Conservation (phyloP, 1,284 basidiomycete genomes). For the Neolentinus lepideus region DNA sequence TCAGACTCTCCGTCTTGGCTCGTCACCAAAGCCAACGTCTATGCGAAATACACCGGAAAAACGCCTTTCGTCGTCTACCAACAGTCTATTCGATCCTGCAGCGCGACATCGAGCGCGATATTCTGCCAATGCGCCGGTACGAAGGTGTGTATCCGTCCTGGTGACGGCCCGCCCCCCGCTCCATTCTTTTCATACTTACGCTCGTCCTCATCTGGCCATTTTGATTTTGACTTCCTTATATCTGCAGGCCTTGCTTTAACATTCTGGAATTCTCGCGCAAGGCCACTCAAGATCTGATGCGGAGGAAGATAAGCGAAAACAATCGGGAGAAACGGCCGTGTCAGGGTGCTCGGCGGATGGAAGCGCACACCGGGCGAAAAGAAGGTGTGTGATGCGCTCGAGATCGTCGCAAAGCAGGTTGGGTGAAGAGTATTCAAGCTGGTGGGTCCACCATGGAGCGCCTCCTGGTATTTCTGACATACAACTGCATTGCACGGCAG, state of each 20-base stretch:
- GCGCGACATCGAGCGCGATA: slow-evolving; percentile 44
- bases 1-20: slow-evolving; percentile 43
- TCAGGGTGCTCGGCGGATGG: neutral
- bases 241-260: neutral
- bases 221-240: neutral
- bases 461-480: too few species aligned
- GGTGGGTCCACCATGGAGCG: neutral
- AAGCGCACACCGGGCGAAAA: slow-evolving; percentile 6
- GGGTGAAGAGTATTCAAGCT: slow-evolving; percentile 10
- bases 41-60: slow-evolving; percentile 36
- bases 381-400: slow-evolving; percentile 6
- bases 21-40: slow-evolving; percentile 41
- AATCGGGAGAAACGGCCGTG: slow-evolving; percentile 1
- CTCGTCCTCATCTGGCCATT: neutral
- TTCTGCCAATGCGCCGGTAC: slow-evolving; percentile 39
- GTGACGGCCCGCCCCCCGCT: too few species aligned
- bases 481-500: slow-evolving; percentile 8
- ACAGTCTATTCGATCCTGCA: slow-evolving; percentile 37
- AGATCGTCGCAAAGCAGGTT: slow-evolving; percentile 22
- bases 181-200: too few species aligned
- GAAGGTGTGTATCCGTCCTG: too few species aligned
- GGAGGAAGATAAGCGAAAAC: neutral
- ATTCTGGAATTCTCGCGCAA: slow-evolving; percentile 2
- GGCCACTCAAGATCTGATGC: neutral
- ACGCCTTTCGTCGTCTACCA: slow-evolving; percentile 47